Evolutionary conservation across 1,284 basidiomycete species (phyloP).

Genomic region (Boletus austroedulis): DNA sequence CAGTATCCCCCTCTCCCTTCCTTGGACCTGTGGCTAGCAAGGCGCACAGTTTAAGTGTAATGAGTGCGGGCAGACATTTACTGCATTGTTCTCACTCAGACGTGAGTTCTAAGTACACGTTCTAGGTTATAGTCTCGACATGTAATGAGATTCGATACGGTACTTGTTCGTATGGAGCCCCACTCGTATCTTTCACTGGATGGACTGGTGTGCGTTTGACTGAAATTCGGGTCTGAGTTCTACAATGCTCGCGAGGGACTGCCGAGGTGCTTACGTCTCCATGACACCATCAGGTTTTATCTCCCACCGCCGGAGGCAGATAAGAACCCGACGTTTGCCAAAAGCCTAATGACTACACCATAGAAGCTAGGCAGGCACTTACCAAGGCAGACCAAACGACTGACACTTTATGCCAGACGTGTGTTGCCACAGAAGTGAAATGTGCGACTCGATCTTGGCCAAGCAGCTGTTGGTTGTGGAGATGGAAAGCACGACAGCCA

Average conservation of each 20-base stretch:
- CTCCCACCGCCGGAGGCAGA: not conserved
- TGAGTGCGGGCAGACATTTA: conserved; percentile 28
- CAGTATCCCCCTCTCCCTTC: conserved; percentile 10
- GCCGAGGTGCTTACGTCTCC: not conserved
- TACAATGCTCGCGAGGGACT: not conserved
- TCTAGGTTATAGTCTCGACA: not conserved
- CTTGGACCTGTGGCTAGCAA: conserved; percentile 31
- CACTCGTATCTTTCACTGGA: not conserved
- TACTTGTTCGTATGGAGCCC: not conserved
- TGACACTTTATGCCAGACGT: not conserved
- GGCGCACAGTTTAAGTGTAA: conserved; percentile 26
- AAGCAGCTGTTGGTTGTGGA: too few species aligned
- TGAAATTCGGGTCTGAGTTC: not conserved
- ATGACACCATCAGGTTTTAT: not conserved
- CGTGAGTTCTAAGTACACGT: conserved; percentile 21
- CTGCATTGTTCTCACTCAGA: conserved; percentile 34
- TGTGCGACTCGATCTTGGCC: too few species aligned
- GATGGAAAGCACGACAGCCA: too few species aligned
- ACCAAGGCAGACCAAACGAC: not conserved
- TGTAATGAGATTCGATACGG: too few species aligned
- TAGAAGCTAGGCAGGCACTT: not conserved
- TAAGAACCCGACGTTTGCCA: not conserved
- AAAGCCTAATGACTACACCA: not conserved
- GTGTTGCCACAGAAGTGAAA: not conserved
- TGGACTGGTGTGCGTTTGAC: too few species aligned